Base-by-base conservation (phyloP, 495 filamentous ascomycete species). In the Annulohypoxylon bovei region DNA sequence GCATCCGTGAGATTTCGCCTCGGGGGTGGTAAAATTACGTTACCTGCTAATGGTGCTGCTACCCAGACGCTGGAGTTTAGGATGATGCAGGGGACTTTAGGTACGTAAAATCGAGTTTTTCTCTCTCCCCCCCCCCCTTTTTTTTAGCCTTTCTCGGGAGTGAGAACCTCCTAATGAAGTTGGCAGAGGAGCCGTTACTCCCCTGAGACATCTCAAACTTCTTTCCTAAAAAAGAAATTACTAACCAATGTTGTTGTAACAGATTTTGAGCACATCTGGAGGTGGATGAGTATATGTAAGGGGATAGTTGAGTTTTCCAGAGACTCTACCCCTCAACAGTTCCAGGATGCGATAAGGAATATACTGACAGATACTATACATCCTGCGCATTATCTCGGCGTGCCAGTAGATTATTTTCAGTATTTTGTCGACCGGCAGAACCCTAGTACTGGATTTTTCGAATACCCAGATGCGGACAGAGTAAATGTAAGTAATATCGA, bases 1-100 rank as follows among this genome's bases (percentile, higher is more conserved):
- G 16, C 16, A 12, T 49, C 4, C 7, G 20, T 72, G 1, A 40
- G 16, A 3, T 73, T 14, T 16, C 55, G 53, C 12, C 7, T 72
- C 1, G 0, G 0, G 0, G 73, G 73, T 1, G 4, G 14, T 0
- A 22, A 25, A 3, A 18, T 25, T 2, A 52, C 62, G 0, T 0
- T 3, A 1, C 2, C 2, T 9, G 14, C 16, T 6, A 6, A 30
- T 1, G 1, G 4, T n/a, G 4, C 1, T 5, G 0, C 5, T 5
- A 54, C 35, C 11, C 53, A 68, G 20, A 75, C 73, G 1, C 6
- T 75, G 6, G 73, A 75, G 35, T 27, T 75, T 0, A 56, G 73
- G 6, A 1, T 73, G 0, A 68, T 73, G 70, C 73, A 75, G 30
- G 73, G 73, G 5, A 73, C 73, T 1, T 28, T 75, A 0, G 73